phyloP scores from a whole-genome alignment of 306 rosid genomes.

The Cucurbita maxima region DNA sequence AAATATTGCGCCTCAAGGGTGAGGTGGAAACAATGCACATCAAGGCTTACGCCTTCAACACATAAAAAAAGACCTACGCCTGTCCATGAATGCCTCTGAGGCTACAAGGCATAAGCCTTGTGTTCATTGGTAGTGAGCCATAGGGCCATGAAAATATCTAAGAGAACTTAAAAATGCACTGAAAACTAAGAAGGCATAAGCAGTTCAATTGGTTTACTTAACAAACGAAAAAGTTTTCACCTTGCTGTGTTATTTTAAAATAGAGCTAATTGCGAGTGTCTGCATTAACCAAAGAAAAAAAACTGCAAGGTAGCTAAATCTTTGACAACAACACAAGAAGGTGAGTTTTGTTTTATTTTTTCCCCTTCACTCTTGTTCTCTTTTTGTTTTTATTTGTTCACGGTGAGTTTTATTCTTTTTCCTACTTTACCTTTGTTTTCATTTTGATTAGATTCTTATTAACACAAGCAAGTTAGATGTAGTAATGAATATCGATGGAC shows the following conservation, averaged over 20 bases:
- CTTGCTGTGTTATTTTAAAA: background rate
- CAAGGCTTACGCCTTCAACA: background rate
- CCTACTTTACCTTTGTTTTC: no score
- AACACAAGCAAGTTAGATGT: no score
- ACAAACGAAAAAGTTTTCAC: no score
- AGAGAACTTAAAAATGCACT: no score
- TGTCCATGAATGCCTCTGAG: background rate
- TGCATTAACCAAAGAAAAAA: background rate
- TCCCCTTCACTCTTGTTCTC: background rate
- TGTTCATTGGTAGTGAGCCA: background rate
- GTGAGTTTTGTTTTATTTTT: no score
- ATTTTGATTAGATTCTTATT: no score
- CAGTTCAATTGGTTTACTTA: no score
- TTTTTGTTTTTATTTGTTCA: background rate
- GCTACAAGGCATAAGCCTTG: background rate
- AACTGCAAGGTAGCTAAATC: background rate
- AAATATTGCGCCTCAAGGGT: no score
- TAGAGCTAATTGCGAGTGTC: background rate
- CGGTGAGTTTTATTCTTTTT: no score
- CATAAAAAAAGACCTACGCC: background rate
- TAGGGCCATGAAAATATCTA: background rate
- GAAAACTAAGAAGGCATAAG: no score
- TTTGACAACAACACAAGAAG: background rate
- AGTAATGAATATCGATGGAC: no score
- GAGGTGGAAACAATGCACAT: background rate